Percentiles rank a stretch among this genome's conserved stretches.
phyloP scores from a whole-genome alignment of 306 rosid species.

The Potentilla sterilis region DNA sequence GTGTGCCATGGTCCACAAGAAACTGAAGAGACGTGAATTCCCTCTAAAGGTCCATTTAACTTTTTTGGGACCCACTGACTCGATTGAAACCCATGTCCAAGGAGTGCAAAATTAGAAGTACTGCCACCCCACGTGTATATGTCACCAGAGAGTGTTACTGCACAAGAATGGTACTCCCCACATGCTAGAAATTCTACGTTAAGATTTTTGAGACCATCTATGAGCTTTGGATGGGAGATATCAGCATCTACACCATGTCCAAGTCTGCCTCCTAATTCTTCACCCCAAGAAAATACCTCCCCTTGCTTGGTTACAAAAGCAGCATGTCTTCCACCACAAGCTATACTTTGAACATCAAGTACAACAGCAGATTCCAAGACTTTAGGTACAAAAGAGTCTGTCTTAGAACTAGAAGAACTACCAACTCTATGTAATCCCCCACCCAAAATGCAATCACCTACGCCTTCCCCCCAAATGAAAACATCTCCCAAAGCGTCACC shows the following conservation, averaged over 20 bases:
- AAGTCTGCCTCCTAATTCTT: constrained; percentile 96
- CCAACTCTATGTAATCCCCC: constrained; percentile 67
- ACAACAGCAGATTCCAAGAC: constrained; percentile 87
- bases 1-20: constrained; percentile 99
- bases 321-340: constrained; percentile 92
- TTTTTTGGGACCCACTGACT: constrained; percentile 96
- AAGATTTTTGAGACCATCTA: constrained; percentile 70
- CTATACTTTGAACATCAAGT: constrained; percentile 83
- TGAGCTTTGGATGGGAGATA: constrained; percentile 82
- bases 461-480: constrained; percentile 94
- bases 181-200: constrained; percentile 88
- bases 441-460: constrained; percentile 75
- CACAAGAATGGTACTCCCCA: constrained; percentile 96
- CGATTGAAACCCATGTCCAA: constrained; percentile 80
- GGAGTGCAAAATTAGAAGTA: constrained; percentile 66
- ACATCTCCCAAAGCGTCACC: constrained; percentile 91
- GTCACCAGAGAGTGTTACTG: constrained; percentile 95
- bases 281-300: constrained; percentile 96
- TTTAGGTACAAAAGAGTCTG: constrained; percentile 72
- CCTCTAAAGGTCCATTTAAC: constrained; percentile 85
- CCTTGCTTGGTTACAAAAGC: constrained; percentile 94
- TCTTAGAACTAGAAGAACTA: constrained; percentile 50
- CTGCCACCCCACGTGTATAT: constrained; percentile 98
- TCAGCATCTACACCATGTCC: constrained; percentile 96
- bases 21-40: constrained; percentile 82